Evolutionary conservation across 768 basidiomycete species (phyloP).

Genomic region (Xerocomus brunneocitrinus): DNA sequence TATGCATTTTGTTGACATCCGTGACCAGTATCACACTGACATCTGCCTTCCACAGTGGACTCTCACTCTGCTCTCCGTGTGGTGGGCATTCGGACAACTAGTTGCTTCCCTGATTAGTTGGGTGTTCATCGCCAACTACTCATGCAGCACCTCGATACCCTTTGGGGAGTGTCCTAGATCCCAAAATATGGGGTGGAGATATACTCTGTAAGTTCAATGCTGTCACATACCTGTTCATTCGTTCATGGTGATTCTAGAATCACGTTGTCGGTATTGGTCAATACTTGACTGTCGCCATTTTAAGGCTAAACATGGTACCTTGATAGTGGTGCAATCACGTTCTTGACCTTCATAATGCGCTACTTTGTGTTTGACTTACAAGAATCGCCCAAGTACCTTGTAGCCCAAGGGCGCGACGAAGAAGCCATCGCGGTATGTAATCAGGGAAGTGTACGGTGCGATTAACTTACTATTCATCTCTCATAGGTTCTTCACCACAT

Average conservation of each 20-base stretch:
- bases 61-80: slow-evolving; percentile 50
- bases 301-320: background rate
- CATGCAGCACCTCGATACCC: slow-evolving; percentile 35
- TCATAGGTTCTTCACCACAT: slow-evolving; percentile 44
- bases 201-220: slow-evolving; percentile 36
- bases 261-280: slow-evolving; percentile 33
- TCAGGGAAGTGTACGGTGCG: background rate
- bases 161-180: slow-evolving; percentile 41
- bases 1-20: slow-evolving; percentile 3
- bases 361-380: slow-evolving; percentile 55
- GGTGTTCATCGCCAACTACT: slow-evolving; percentile 53
- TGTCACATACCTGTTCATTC: background rate
- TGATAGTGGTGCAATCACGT: slow-evolving; percentile 42
- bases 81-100: slow-evolving; percentile 52
- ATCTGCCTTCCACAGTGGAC: slow-evolving; percentile 36
- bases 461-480: background rate
- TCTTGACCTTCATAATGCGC: slow-evolving; percentile 50
- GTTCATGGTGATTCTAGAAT: slow-evolving; percentile 25
- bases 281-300: background rate
- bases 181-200: slow-evolving; percentile 61
- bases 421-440: slow-evolving; percentile 45
- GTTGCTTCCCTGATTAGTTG: slow-evolving; percentile 49
- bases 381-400: slow-evolving; percentile 59
- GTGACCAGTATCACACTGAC: background rate
- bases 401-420: slow-evolving; percentile 51